Conservation (phyloP, 305 asterid genomes). For the Rubia tinctorum region DNA sequence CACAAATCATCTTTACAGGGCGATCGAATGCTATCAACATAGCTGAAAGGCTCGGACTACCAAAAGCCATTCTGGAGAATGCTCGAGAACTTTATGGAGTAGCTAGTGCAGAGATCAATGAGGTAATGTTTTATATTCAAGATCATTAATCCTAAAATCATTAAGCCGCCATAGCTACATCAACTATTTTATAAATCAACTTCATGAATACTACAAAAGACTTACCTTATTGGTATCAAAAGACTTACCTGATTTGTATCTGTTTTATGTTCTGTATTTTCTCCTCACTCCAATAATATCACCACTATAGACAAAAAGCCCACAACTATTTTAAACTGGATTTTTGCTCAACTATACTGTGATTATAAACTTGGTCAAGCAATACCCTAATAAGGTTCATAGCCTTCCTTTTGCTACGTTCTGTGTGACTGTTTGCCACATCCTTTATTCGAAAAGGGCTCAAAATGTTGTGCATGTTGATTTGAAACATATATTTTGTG, state of each 20-base stretch:
- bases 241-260: neutral
- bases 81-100: constrained; percentile 92
- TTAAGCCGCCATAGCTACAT: neutral
- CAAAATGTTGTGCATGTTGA: neutral
- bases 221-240: neutral
- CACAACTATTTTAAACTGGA: neutral
- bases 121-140: constrained; percentile 39
- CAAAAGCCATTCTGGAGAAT: constrained; percentile 56
- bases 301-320: no score
- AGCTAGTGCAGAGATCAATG: constrained; percentile 93
- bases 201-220: neutral
- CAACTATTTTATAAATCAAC: neutral
- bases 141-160: neutral
- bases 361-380: constrained; percentile 1
- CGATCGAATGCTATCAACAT: constrained; percentile 97
- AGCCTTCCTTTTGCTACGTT: neutral
- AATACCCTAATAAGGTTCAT: neutral
- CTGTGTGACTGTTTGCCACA: neutral
- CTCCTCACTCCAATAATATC: neutral
- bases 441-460: neutral
- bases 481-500: neutral
- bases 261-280: neutral
- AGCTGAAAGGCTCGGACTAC: constrained; percentile 91
- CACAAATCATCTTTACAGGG: constrained; percentile 43
- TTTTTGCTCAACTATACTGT: neutral